Evolutionary conservation across 73 alveolate genomes (phyloP).

Genomic region (Paramecium primaurelia): DNA sequence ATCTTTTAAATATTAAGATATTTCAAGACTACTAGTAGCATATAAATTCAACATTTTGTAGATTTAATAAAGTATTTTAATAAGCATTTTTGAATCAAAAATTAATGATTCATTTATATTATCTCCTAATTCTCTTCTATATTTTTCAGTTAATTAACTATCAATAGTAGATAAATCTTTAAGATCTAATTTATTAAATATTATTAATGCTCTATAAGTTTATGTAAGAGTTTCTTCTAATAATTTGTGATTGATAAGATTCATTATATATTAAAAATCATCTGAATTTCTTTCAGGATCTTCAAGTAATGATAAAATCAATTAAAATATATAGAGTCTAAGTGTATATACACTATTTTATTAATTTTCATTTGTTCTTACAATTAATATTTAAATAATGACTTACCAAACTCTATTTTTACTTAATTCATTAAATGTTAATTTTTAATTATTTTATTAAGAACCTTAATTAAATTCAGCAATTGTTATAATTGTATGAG

Average conservation of each 20-base stretch:
- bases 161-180: background rate
- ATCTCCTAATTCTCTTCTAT: conserved; percentile 35
- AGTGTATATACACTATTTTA: conserved; percentile 33
- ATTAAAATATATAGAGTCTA: conserved; percentile 1
- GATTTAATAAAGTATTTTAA: background rate
- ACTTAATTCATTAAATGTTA: conserved; percentile 19
- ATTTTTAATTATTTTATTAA: background rate
- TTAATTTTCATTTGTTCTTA: background rate
- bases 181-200: conserved; percentile 3
- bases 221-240: conserved; percentile 27
- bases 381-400: background rate
- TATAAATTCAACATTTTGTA: conserved; percentile 21
- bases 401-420: conserved; percentile 27
- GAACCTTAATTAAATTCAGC: conserved; percentile 19
- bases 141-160: background rate
- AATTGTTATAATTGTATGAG: conserved; percentile 26
- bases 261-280: conserved; percentile 27
- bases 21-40: background rate
- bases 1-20: background rate
- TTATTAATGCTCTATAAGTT: conserved; percentile 25
- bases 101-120: background rate
- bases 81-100: conserved; percentile 31
- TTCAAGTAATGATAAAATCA: conserved; percentile 9
- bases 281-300: conserved; percentile 13
- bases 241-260: conserved; percentile 17